phyloP scores from a whole-genome alignment of 1,284 basidiomycete species.

The Rhodotorula sp. region DNA sequence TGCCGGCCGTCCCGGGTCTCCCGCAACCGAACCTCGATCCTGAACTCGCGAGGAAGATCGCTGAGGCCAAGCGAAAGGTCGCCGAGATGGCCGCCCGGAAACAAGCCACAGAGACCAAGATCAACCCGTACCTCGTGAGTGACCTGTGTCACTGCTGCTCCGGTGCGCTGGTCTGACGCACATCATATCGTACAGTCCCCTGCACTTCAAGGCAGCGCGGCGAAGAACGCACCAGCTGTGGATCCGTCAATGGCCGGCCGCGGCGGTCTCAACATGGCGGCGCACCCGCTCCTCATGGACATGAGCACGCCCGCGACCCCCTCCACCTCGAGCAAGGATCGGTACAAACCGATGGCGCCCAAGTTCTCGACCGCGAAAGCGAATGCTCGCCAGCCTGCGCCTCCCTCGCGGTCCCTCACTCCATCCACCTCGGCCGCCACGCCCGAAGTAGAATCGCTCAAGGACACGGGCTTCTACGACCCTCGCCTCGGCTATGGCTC shows the following conservation, averaged over 20 bases:
- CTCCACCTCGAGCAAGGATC: conserved; percentile 76
- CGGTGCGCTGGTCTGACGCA: too few relatives aligned
- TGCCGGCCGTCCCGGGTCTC: conserved; percentile 19
- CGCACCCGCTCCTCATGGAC: conserved; percentile 80
- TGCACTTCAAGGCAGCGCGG: conserved; percentile 18
- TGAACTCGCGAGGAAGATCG: conserved; percentile 41
- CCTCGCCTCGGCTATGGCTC: conserved; percentile 46
- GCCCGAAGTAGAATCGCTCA: conserved; percentile 49
- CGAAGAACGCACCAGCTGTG: conserved; percentile 36
- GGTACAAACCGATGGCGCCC: conserved; percentile 94
- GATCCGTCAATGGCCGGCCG: conserved; percentile 63
- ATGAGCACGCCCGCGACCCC: conserved; percentile 44
- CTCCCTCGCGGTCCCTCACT: conserved; percentile 21
- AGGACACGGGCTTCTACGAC: conserved; percentile 48
- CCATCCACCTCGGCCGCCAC: conserved; percentile 63
- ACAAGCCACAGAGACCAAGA: conserved; percentile 23
- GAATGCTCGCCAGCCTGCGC: conserved; percentile 63
- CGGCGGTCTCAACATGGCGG: conserved; percentile 80
- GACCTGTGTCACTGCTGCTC: neutral
- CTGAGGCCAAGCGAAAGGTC: conserved; percentile 44
- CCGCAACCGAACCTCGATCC: conserved; percentile 28
- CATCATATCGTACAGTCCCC: conserved; percentile 6
- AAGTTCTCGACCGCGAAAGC: conserved; percentile 94
- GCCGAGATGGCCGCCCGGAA: conserved; percentile 43
- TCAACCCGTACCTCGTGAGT: conserved; percentile 75